Evolutionary conservation across 2,329 filamentous ascomycete species (phyloP), one percentile per base, ranked within the genome.

Genomic region (Colletotrichum somersetense): DNA sequence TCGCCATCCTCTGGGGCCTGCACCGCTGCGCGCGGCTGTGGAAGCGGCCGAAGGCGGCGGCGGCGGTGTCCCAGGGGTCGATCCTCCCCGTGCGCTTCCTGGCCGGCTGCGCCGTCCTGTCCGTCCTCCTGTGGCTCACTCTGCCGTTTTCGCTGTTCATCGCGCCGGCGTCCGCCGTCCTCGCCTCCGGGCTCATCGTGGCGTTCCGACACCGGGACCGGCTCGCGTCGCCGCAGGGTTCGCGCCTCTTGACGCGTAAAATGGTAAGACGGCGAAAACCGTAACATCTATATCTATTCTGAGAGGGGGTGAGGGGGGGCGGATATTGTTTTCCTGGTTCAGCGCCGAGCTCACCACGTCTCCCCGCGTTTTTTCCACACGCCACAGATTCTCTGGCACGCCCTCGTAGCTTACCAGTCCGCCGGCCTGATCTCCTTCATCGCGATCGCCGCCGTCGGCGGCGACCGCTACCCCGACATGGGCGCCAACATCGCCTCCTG

Each of bases 351-450:
- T 53, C 1, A 53, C n/a, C 0, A 18, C 38, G 5, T 14, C 38
- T 5, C 16, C 40, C 42, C 23, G 2, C 40, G 3, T 5, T 5
- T 2, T 44, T 20, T 3, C 8, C 11, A 2, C 8, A 14, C 14
- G n/a, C 44, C 30, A 1, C 12, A 70, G 67, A 20, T 55, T 4
- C n/a, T 61, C 11, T 70, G 67, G 67, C 46, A 66, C 5, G 55
- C 40, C 4, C 62, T 70, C 46, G n/a, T 23, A 4, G 46, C 26
- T 0, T 0, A 61, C 3, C 55, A 70, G 14, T 8, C 55, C 30
- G 58, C 61, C 5, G 53, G 23, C 1, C 10, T 63, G 38, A 14
- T 46, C 5, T 16, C 10, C 3, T 5, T 56, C 16, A 23, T 53
- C 5, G 2, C 14, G 5, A 8, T 16, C 10, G 18, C 35, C 16